These are phyloP conservation scores for Maudiozyma serrabonitensis DNA, from an alignment of 805 yeast genomes.

Conservation along the genomic window DNA sequence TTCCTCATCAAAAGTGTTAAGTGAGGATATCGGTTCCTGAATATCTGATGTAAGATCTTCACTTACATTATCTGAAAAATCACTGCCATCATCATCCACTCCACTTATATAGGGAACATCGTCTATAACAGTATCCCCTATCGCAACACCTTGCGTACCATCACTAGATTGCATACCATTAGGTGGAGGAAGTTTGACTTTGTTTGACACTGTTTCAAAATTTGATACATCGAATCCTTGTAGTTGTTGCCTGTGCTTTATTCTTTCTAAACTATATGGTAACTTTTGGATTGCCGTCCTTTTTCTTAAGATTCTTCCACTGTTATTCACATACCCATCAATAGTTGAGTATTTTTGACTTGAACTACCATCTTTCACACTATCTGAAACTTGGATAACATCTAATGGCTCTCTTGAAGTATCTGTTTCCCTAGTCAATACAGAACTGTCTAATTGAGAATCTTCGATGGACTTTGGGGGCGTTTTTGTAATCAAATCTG, in stretches of 20 bases:
- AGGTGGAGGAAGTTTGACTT: slow-evolving; percentile 10
- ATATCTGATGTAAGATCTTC: background rate
- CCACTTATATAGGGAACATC: background rate
- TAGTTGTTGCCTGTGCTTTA: slow-evolving; percentile 23
- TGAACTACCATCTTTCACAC: background rate
- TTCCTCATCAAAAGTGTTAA: background rate
- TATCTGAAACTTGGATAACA: no score
- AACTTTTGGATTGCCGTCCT: slow-evolving; percentile 29
- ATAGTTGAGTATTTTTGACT: background rate
- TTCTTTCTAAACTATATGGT: slow-evolving; percentile 29
- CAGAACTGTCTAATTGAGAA: background rate
- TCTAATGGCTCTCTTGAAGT: background rate
- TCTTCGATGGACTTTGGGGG: background rate
- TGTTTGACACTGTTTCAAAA: slow-evolving; percentile 18
- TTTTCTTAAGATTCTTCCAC: slow-evolving; percentile 19
- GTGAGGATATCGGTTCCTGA: no score
- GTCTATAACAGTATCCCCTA: background rate
- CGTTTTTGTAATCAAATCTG: background rate
- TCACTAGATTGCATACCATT: background rate
- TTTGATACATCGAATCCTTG: slow-evolving; percentile 23
- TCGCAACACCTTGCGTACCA: background rate
- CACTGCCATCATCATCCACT: background rate
- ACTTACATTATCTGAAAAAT: background rate
- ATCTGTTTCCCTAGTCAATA: background rate
- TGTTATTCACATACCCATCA: background rate